Percentiles rank a stretch among this genome's conserved stretches.
phyloP scores from a whole-genome alignment of 495 filamentous ascomycete genomes.

The Neurospora terricola region DNA sequence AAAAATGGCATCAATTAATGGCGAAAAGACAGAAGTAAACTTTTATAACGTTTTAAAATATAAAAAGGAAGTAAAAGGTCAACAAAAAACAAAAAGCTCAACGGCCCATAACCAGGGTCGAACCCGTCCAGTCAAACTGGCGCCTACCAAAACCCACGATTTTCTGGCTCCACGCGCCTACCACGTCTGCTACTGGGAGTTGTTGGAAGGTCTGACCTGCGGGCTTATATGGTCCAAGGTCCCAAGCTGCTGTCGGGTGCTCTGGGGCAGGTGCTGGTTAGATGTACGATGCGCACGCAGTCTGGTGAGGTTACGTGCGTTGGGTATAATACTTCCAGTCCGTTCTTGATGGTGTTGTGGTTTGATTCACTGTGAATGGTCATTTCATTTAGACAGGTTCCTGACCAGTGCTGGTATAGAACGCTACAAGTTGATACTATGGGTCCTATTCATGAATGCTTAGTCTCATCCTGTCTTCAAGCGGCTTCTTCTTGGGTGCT shows the following conservation, averaged over 20 bases:
- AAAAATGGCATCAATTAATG: background rate
- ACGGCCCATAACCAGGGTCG: background rate
- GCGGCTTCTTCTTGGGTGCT: background rate
- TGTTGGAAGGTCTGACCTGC: background rate
- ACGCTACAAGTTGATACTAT: background rate
- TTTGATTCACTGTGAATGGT: background rate
- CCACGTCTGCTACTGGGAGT: background rate
- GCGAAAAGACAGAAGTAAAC: background rate
- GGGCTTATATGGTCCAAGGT: background rate
- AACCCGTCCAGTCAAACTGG: background rate
- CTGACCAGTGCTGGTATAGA: background rate
- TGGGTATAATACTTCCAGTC: background rate
- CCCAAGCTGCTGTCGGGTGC: background rate
- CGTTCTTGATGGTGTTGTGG: background rate
- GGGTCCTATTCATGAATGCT: background rate
- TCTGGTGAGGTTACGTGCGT: background rate
- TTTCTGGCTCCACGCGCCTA: background rate
- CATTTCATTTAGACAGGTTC: background rate
- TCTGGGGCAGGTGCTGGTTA: background rate
- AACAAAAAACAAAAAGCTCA: background rate
- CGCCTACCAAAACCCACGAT: background rate
- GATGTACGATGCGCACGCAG: background rate
- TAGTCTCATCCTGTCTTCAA: background rate
- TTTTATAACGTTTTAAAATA: background rate
- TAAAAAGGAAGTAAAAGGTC: background rate